Evolutionary conservation across 495 filamentous ascomycete genomes (phyloP), one percentile per base, ranked within the genome.

Genomic region (Trichocladium uniseriatum): DNA sequence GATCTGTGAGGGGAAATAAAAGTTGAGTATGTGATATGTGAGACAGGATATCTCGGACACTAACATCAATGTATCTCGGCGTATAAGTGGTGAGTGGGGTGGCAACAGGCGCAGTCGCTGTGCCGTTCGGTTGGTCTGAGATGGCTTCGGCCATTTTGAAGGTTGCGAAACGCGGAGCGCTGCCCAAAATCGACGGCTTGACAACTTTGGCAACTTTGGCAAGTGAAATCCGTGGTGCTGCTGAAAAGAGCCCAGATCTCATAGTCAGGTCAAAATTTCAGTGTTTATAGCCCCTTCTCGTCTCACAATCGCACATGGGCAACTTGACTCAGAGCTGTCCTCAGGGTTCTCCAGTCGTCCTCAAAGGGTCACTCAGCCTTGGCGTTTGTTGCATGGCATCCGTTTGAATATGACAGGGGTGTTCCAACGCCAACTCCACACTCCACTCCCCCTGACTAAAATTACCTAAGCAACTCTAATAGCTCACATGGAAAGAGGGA

Each of bases 61-160:
- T 67, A 57, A 82, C 79, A 76, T 82, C 79, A 22, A 78, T 73
- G 58, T 81, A 82, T 55, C 71, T 63, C n/a, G 76, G 68, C 36
- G 67, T 66, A 39, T 74, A 73, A 40, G 55, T 41, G 16, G 55
- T 19, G 10, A 38, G 18, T 4, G 36, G 32, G 36, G 46, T 38
- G 22, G 45, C 14, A 37, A 22, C 21, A 11, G 43, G 11, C 16
- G n/a, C 22, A 28, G 27, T 43, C 6, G 28, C 10, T 8, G 43
- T 47, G 9, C 58, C 53, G 35, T 55, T 49, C 1, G 53, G 10
- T 2, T 46, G 18, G 11, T 7, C 38, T 28, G 51, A 40, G 34
- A 43, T 51, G 4, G 49, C 9, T 4, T 49, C 38, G 0, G 60
- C 45, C 60, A 63, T 63, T 43, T 45, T 56, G 15, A 21, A 28